These are phyloP conservation scores for Cutaneotrichosporon sp. DNA, from an alignment of 1,284 basidiomycete genomes.

Conservation along the genomic window DNA sequence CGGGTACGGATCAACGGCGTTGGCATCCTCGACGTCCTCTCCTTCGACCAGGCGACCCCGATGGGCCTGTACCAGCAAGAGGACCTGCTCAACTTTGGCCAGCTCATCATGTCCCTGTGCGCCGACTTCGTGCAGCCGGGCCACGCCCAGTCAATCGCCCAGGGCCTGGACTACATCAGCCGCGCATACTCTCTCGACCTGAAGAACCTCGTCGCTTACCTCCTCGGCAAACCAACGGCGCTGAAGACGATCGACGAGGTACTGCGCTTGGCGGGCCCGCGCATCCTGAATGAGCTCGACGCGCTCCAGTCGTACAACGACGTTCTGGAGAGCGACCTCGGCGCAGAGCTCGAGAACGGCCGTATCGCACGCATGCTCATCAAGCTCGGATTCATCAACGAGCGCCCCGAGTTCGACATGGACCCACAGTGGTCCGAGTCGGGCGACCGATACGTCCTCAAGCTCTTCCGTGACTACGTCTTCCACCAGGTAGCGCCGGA, in stretches of 20 bases:
- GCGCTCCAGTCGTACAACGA: slow-evolving; percentile 77
- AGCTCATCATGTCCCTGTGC: slow-evolving; percentile 74
- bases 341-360: slow-evolving; percentile 93
- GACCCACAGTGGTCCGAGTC: slow-evolving; percentile 97
- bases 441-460: slow-evolving; percentile 95
- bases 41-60: slow-evolving; percentile 65
- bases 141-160: slow-evolving; percentile 53
- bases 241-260: slow-evolving; percentile 69
- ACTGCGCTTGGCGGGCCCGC: slow-evolving; percentile 69
- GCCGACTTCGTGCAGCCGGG: slow-evolving; percentile 38
- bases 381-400: slow-evolving; percentile 98
- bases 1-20: slow-evolving; percentile 76
- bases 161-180: slow-evolving; percentile 70
- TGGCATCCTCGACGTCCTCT: slow-evolving; percentile 76
- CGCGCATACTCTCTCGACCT: slow-evolving; percentile 75
- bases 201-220: slow-evolving; percentile 70
- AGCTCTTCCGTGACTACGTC: slow-evolving; percentile 96
- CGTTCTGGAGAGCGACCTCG: slow-evolving; percentile 73
- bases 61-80: slow-evolving; percentile 63
- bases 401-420: slow-evolving; percentile 94
- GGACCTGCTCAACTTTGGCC: slow-evolving; percentile 80
- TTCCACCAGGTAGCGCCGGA: slow-evolving; percentile 95
- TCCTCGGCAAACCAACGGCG: slow-evolving; percentile 67
- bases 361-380: slow-evolving; percentile 83
- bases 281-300: slow-evolving; percentile 74